Conservation (phyloP, 2,329 filamentous ascomycete species). For the Tolypocladium endophyticum region DNA sequence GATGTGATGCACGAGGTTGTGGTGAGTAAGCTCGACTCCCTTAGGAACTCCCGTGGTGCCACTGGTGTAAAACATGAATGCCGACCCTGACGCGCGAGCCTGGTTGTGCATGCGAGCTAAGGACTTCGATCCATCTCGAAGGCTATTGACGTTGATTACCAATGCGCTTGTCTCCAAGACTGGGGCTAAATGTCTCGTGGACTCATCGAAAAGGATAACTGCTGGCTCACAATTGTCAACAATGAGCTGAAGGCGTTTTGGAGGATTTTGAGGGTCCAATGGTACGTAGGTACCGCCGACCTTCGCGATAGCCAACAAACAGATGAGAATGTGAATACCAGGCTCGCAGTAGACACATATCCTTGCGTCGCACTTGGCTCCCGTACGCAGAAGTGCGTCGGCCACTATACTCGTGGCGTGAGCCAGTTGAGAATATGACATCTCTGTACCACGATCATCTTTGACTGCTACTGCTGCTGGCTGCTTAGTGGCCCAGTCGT, state of each 20-base stretch:
- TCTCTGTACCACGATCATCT: not conserved
- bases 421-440: constrained; percentile 1
- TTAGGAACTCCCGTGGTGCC: not conserved
- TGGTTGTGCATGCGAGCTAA: not conserved
- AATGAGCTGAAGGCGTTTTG: not conserved
- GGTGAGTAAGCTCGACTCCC: not conserved
- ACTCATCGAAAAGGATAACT: not conserved
- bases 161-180: not conserved
- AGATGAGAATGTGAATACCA: not conserved
- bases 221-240: not conserved
- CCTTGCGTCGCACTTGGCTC: not conserved
- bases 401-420: not conserved
- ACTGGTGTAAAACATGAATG: constrained; percentile 1
- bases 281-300: not conserved
- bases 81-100: not conserved
- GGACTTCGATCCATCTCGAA: not conserved
- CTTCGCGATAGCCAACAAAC: not conserved
- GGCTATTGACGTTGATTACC: not conserved
- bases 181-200: not conserved
- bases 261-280: not conserved
- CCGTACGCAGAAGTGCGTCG: not conserved
- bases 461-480: not conserved
- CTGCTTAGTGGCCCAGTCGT: not conserved
- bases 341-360: constrained; percentile 1
- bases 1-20: not conserved